Percentiles rank a stretch among this genome's conserved stretches.
These are phyloP conservation scores for Macrophomina phaseolina DNA, from an alignment of 2,329 filamentous ascomycete species.

Conservation along the genomic window DNA sequence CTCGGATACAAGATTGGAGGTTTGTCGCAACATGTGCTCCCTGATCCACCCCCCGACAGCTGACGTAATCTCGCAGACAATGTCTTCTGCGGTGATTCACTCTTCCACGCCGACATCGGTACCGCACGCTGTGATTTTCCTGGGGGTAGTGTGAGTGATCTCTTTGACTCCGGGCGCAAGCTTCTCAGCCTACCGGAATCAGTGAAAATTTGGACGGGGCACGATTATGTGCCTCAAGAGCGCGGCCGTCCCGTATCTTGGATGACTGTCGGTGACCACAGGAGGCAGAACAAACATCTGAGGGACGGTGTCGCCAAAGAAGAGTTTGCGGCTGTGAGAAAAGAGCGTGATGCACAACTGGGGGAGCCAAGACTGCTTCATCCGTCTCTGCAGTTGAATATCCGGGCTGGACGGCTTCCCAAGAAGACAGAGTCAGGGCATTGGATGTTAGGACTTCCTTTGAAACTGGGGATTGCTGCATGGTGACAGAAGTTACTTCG, in stretches of 20 bases:
- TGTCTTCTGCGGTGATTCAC: constrained; percentile 38
- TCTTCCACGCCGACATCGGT: constrained; percentile 39
- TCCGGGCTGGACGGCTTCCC: constrained; percentile 46
- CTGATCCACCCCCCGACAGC: not conserved
- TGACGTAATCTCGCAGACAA: constrained; percentile 32
- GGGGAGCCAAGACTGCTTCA: constrained; percentile 44
- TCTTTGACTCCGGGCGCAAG: constrained; percentile 39
- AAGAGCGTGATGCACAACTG: constrained; percentile 39
- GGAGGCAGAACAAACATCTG: constrained; percentile 43
- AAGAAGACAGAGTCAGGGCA: constrained; percentile 18
- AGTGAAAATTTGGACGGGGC: constrained; percentile 42
- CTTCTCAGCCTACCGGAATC: constrained; percentile 38
- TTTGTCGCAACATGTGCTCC: constrained; percentile 15
- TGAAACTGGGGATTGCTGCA: constrained; percentile 15
- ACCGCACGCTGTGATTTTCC: constrained; percentile 37
- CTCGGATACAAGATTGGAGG: constrained; percentile 61
- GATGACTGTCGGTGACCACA: constrained; percentile 45
- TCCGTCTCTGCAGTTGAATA: constrained; percentile 48
- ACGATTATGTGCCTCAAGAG: constrained; percentile 41
- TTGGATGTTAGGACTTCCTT: constrained; percentile 61
- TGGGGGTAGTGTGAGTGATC: constrained; percentile 32
- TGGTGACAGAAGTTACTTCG: too few species aligned
- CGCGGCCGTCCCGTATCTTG: constrained; percentile 36
- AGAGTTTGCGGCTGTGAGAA: constrained; percentile 42
- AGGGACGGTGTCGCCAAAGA: constrained; percentile 35